phyloP scores from a whole-genome alignment of 768 basidiomycete genomes.

The Phanerodontia chrysosporium region DNA sequence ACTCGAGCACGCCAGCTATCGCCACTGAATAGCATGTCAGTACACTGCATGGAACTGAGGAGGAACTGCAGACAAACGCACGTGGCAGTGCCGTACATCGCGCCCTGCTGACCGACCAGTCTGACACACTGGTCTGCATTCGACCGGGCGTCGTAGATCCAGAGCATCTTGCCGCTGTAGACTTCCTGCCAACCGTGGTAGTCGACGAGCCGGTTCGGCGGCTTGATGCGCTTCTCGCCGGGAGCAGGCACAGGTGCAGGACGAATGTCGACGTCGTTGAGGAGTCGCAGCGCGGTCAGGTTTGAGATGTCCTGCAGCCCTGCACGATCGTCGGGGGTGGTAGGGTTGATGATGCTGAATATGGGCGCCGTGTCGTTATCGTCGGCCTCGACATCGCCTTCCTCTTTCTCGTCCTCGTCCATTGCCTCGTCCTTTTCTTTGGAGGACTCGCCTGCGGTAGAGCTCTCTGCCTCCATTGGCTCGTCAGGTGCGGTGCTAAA shows the following conservation, averaged over 20 bases:
- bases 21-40: constrained; percentile 40
- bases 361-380: constrained; percentile 30
- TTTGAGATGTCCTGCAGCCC: constrained; percentile 55
- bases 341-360: constrained; percentile 48
- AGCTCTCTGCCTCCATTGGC: constrained; percentile 17
- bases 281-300: constrained; percentile 56
- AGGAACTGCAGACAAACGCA: constrained; percentile 32
- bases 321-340: constrained; percentile 32
- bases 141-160: constrained; percentile 71
- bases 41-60: not conserved
- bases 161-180: constrained; percentile 62
- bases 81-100: constrained; percentile 76
- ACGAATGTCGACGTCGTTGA: constrained; percentile 70
- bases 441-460: constrained; percentile 17
- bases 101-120: constrained; percentile 52
- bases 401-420: constrained; percentile 29
- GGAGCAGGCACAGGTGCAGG: constrained; percentile 43
- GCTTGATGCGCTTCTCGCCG: constrained; percentile 41
- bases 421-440: constrained; percentile 16
- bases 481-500: constrained; percentile 29
- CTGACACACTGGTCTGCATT: constrained; percentile 65
- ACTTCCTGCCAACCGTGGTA: constrained; percentile 66
- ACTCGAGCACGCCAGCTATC: constrained; percentile 80
- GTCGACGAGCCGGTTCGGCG: constrained; percentile 59
- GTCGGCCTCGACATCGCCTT: constrained; percentile 25